Evolutionary conservation across 2,329 filamentous ascomycete species (phyloP).

Genomic region (Colletotrichum theobromicola): DNA sequence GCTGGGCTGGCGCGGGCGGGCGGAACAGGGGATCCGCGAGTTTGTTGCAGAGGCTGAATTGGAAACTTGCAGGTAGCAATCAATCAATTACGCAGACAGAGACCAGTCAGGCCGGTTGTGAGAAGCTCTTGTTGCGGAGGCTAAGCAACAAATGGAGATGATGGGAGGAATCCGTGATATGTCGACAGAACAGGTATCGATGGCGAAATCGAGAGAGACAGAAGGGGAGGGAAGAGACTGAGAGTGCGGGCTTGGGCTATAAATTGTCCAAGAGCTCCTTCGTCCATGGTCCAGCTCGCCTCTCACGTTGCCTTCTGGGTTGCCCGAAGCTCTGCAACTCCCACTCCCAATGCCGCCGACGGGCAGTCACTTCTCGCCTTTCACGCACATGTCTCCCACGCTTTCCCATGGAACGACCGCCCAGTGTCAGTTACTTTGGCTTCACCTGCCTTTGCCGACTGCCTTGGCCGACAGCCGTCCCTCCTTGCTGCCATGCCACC

Average conservation of each 20-base stretch:
- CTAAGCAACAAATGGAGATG: slow-evolving; percentile 8
- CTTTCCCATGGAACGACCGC: background rate
- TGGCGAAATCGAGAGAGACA: slow-evolving; percentile 12
- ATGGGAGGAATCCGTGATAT: slow-evolving; percentile 9
- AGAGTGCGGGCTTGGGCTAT: slow-evolving; percentile 10
- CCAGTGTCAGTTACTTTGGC: background rate
- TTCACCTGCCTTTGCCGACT: background rate
- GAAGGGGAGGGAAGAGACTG: slow-evolving; percentile 1
- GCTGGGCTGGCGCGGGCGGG: background rate
- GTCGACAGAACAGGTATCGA: slow-evolving; percentile 20
- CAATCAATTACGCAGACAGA: background rate
- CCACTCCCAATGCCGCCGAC: background rate
- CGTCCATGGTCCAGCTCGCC: background rate
- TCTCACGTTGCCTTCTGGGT: background rate
- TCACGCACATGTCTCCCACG: background rate
- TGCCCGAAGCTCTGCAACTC: slow-evolving; percentile 22
- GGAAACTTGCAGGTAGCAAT: background rate
- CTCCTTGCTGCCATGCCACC: background rate
- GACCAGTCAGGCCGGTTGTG: background rate
- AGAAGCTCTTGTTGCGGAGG: slow-evolving; percentile 18
- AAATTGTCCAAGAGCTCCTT: slow-evolving; percentile 17
- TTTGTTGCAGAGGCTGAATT: background rate
- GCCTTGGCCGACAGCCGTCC: slow-evolving; percentile 20
- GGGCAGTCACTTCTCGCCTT: background rate
- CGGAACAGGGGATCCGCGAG: background rate